Conservation (phyloP, 305 asterid genomes). For the Plantago coronopus region DNA sequence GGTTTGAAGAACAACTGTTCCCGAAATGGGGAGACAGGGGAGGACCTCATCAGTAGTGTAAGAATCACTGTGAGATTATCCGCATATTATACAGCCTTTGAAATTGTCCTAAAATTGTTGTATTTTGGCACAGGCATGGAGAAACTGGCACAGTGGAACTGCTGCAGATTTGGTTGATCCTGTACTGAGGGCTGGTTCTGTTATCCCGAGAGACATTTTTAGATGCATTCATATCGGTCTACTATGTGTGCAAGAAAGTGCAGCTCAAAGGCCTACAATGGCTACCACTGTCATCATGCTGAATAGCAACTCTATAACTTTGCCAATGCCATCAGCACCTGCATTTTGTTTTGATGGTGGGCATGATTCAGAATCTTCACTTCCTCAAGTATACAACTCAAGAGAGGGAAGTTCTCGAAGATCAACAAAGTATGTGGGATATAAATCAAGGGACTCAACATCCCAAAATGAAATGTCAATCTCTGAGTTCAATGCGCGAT, state of each 20-base stretch:
- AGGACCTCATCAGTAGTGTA: slow-evolving; percentile 23
- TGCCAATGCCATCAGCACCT: not conserved
- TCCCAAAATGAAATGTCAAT: slow-evolving; percentile 5
- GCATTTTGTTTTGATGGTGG: not conserved
- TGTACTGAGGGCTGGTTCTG: slow-evolving; percentile 6
- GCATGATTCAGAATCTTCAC: not conserved
- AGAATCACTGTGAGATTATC: too few relatives aligned
- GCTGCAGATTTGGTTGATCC: slow-evolving; percentile 23
- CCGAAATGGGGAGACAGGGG: slow-evolving; percentile 17
- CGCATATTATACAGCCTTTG: too few relatives aligned
- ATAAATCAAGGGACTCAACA: not conserved
- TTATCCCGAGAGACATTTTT: slow-evolving; percentile 6
- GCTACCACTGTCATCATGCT: not conserved
- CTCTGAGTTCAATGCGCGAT: not conserved
- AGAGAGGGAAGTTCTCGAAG: too few relatives aligned
- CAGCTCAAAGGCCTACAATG: not conserved
- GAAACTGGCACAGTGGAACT: slow-evolving; percentile 25
- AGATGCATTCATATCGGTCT: slow-evolving; percentile 31
- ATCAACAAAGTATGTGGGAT: not conserved
- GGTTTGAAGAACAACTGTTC: slow-evolving; percentile 33
- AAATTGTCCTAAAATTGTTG: not conserved
- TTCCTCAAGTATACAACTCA: too few relatives aligned
- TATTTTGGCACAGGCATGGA: slow-evolving; percentile 23
- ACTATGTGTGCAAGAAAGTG: slow-evolving; percentile 25
- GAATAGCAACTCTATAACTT: not conserved